Percentiles rank a stretch among this genome's conserved stretches.
Evolutionary conservation across 164 flowering plant genomes (phyloP).

Genomic region (Stephania yunnanensis): DNA sequence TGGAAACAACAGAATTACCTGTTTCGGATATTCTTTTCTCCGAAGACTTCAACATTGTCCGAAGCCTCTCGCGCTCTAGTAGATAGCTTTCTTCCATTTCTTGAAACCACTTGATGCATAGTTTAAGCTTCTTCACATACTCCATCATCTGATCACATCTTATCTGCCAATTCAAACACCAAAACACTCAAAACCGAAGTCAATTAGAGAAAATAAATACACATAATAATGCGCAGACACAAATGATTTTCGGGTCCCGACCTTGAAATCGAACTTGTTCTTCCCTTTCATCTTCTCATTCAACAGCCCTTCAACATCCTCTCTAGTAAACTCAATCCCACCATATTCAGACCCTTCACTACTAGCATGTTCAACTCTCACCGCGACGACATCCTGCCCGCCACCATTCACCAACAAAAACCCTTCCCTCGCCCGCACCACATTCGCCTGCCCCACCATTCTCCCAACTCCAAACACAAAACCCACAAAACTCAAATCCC

Average conservation of each 20-base stretch:
- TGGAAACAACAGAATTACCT: constrained; percentile 32
- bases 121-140: constrained; percentile 53
- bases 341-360: constrained; percentile 62
- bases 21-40: constrained; percentile 43
- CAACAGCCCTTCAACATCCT: constrained; percentile 73
- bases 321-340: constrained; percentile 55
- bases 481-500: not conserved
- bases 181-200: not conserved
- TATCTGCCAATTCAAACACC: constrained; percentile 36
- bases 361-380: constrained; percentile 27
- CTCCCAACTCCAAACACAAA: constrained; percentile 25
- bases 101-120: constrained; percentile 72
- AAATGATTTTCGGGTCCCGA: constrained; percentile 7
- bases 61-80: constrained; percentile 49
- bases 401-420: constrained; percentile 57
- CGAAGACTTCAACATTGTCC: constrained; percentile 25
- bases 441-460: constrained; percentile 49
- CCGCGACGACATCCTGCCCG: constrained; percentile 28
- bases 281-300: constrained; percentile 67
- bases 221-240: not conserved
- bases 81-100: constrained; percentile 41
- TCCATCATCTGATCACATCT: constrained; percentile 63
- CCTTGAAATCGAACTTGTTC: constrained; percentile 76
- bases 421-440: constrained; percentile 42
- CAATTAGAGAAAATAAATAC: not conserved